Evolutionary conservation across 2,329 filamentous ascomycete species (phyloP), one percentile per base, ranked within the genome.

Genomic region (Rutstroemia sydowiana): DNA sequence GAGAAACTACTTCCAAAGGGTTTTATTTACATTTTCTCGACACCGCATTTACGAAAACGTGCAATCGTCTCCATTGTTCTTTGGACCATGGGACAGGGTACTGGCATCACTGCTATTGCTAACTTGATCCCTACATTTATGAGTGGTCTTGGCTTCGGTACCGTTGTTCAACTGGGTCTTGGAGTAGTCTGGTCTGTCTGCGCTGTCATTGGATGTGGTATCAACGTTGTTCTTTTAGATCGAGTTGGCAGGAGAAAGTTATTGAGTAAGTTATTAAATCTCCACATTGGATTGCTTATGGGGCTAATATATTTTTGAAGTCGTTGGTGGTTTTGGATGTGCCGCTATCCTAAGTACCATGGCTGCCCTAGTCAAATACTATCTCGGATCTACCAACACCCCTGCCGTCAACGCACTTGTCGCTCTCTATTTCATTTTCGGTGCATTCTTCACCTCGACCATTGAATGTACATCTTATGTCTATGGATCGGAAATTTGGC

Each of bases 401-500:
- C 46, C 46, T 16, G 47, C 37, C 9, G 47, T 49, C 6, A 49
- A 41, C 26, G 37, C 37, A 8, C 47, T 49, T 26, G 47, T 49
- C n/a, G 46, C 46, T 23, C 46, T 49, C 9, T 49, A 49, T 10
- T 49, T 48, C 13, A 48, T 48, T 5, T 41, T 48, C 18, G 47
- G 37, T 3, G 37, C 28, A 16, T 49, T 49, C 10, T 49, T 49
- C 14, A 42, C 47, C 14, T 42, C 47, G 8, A 42, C 47, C 6
- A 32, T 49, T n/a, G 47, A 49, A 23, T 42, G 47, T 9, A 49
- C 47, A 3, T 63, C 61, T 14, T 67, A 67, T 39, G 63, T 66
- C 14, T 69, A 69, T 42, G 59, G 58, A 10, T 63, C 59, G 14
- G 66, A 69, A 49, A 68, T 68, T 26, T 68, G 63, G 61, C 66